These are phyloP conservation scores for Colletotrichum spinosum DNA, from an alignment of 2,329 filamentous ascomycete genomes.

Conservation along the genomic window DNA sequence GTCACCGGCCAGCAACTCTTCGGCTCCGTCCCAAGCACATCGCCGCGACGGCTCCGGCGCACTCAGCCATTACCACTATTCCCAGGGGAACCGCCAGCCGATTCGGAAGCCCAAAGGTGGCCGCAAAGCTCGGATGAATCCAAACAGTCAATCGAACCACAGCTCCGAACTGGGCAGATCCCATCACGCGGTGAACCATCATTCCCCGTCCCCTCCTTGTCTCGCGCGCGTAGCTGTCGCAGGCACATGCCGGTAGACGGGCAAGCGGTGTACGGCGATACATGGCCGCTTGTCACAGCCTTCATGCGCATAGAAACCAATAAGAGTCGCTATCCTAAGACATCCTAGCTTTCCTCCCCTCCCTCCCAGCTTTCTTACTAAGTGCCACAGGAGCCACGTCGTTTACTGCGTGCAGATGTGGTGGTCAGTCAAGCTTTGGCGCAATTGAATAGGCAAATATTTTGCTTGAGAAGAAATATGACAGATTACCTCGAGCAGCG, in stretches of 20 bases:
- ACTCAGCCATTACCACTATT: neutral
- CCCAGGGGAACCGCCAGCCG: constrained; percentile 15
- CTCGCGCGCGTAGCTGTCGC: constrained; percentile 2
- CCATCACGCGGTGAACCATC: constrained; percentile 29
- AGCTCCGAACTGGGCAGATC: constrained; percentile 20
- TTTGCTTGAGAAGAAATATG: neutral
- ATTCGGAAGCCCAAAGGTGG: constrained; percentile 31
- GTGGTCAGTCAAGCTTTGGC: constrained; percentile 5
- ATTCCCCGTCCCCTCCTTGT: constrained; percentile 5
- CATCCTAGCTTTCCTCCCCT: neutral
- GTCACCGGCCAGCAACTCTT: neutral
- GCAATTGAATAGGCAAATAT: neutral
- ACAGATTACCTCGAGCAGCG: too few relatives aligned
- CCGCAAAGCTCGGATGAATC: constrained; percentile 32
- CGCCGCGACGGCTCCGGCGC: constrained; percentile 8
- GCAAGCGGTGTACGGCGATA: constrained; percentile 1
- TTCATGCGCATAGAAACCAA: constrained; percentile 34
- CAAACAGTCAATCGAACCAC: constrained; percentile 24
- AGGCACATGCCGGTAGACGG: constrained; percentile 29
- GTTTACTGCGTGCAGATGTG: neutral
- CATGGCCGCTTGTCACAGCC: constrained; percentile 10
- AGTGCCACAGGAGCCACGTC: constrained; percentile 22
- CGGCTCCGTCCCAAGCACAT: constrained; percentile 21
- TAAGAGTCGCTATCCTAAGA: constrained; percentile 5
- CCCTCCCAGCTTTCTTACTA: too few relatives aligned